phyloP scores from a whole-genome alignment of 129 eudicot genomes.

The Flaveria linearis region DNA sequence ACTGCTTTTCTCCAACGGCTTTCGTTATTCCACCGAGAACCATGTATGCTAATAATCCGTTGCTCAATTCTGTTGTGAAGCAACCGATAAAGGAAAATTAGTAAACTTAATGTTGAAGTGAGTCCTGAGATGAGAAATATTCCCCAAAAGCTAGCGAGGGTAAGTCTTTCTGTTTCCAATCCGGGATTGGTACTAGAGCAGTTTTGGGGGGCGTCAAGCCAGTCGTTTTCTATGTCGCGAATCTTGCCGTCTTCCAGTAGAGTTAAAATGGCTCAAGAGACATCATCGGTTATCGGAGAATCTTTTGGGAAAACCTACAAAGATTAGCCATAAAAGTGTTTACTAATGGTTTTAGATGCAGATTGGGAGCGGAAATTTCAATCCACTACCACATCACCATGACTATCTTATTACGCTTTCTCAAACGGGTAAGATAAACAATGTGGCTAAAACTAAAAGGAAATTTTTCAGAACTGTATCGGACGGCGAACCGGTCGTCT shows the following conservation, averaged over 20 bases:
- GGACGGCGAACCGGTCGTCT: no score
- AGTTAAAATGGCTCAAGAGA: constrained; percentile 49
- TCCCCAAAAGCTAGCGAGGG: constrained; percentile 56
- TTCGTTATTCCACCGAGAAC: constrained; percentile 12
- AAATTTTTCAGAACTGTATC: no score
- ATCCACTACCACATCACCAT: neutral
- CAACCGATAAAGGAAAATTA: constrained; percentile 40
- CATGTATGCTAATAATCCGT: constrained; percentile 34
- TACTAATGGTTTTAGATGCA: neutral
- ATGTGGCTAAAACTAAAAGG: neutral
- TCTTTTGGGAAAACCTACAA: constrained; percentile 56
- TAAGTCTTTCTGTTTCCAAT: constrained; percentile 38
- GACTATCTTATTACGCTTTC: neutral
- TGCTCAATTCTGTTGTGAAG: constrained; percentile 34
- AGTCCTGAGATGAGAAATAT: constrained; percentile 45
- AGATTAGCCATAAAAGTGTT: neutral
- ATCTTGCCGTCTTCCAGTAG: constrained; percentile 46
- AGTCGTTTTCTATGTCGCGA: constrained; percentile 29
- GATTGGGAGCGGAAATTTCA: neutral
- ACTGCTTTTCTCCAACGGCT: constrained; percentile 33
- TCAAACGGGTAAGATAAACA: neutral
- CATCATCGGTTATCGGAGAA: constrained; percentile 54
- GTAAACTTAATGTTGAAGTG: constrained; percentile 45
- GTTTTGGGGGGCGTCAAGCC: constrained; percentile 35
- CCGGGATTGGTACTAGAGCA: constrained; percentile 32